Evolutionary conservation across 768 basidiomycete genomes (phyloP).

Genomic region (Leccinum sublutescens): DNA sequence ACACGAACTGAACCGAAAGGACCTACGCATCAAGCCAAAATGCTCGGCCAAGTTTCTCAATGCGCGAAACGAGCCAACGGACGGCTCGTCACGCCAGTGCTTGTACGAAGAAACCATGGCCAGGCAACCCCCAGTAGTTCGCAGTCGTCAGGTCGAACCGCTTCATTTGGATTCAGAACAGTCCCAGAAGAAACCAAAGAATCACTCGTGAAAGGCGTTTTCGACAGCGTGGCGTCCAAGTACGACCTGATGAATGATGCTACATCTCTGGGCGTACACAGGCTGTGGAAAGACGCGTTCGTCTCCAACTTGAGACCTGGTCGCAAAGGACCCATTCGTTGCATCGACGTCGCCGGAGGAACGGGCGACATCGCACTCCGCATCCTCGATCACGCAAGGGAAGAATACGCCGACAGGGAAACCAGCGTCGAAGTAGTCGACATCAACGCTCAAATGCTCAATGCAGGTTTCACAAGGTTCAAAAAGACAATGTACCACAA

Average conservation of each 20-base stretch:
- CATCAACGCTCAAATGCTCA: constrained; percentile 94
- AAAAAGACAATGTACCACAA: constrained; percentile 99
- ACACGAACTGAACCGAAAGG: neutral
- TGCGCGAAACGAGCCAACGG: constrained; percentile 15
- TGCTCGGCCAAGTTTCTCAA: constrained; percentile 17
- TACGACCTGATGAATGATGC: constrained; percentile 99
- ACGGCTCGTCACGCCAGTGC: constrained; percentile 8
- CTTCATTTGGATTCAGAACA: constrained; percentile 93
- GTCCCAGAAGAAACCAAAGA: constrained; percentile 89
- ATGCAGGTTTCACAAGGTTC: constrained; percentile 85
- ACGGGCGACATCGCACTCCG: constrained; percentile 97
- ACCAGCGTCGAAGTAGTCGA: constrained; percentile 88
- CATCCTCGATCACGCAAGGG: constrained; percentile 87
- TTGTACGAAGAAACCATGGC: constrained; percentile 25
- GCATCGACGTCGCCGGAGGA: constrained; percentile 96
- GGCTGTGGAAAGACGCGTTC: constrained; percentile 95
- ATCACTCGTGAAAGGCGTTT: constrained; percentile 86
- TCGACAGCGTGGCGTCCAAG: constrained; percentile 90
- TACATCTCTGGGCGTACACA: constrained; percentile 94
- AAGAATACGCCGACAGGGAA: constrained; percentile 87
- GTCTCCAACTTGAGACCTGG: constrained; percentile 76
- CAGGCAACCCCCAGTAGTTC: constrained; percentile 10
- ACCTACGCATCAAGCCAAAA: neutral
- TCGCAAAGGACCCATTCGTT: constrained; percentile 67
- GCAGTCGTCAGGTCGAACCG: constrained; percentile 40